Evolutionary conservation across 2,329 filamentous ascomycete genomes (phyloP).

Genomic region (Alternaria triticimaculans): DNA sequence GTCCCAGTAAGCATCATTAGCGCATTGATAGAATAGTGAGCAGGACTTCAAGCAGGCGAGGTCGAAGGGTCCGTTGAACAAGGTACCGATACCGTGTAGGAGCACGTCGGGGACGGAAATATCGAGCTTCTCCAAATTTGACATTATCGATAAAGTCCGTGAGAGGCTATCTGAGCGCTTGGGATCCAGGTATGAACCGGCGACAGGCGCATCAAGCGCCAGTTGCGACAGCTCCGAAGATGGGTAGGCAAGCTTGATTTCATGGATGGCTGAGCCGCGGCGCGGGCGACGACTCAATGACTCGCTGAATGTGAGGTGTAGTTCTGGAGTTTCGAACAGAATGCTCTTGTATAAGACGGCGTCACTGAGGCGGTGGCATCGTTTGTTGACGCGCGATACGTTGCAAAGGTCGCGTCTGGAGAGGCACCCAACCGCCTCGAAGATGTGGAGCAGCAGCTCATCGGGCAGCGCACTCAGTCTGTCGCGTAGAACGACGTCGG

Average conservation of each 20-base stretch:
- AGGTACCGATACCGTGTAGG: conserved; percentile 37
- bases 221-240: conserved; percentile 40
- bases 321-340: conserved; percentile 39
- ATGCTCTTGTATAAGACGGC: conserved; percentile 42
- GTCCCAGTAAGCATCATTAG: conserved; percentile 43
- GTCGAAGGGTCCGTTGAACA: conserved; percentile 45
- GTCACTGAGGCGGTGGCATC: conserved; percentile 40
- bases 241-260: conserved; percentile 40
- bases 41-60: conserved; percentile 41
- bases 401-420: conserved; percentile 39
- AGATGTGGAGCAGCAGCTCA: conserved; percentile 41
- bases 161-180: conserved; percentile 38
- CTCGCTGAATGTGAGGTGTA: conserved; percentile 44
- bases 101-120: conserved; percentile 40
- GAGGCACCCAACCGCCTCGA: conserved; percentile 32
- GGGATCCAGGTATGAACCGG: conserved; percentile 31
- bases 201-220: conserved; percentile 37
- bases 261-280: conserved; percentile 42
- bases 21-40: conserved; percentile 41
- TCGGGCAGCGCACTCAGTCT: conserved; percentile 33
- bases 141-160: conserved; percentile 42
- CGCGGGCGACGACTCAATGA: conserved; percentile 39
- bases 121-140: conserved; percentile 42
- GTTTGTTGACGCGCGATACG: conserved; percentile 39
- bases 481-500: conserved; percentile 9